phyloP scores from a whole-genome alignment of 208 protist genomes.

The Tritrichomonas foetus region DNA sequence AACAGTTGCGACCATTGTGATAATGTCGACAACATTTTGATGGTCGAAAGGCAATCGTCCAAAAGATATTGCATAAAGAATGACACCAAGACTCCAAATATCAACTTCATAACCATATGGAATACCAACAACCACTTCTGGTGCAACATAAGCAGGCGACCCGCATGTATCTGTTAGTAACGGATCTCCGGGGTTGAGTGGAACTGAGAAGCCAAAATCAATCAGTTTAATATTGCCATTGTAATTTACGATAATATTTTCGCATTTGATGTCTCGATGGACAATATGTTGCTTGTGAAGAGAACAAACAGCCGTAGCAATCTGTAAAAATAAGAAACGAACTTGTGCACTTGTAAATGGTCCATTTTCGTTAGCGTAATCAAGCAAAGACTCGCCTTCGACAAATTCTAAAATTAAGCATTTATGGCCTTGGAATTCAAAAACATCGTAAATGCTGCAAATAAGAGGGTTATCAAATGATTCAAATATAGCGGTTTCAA shows the following conservation, averaged over 20 bases:
- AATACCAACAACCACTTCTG: not conserved
- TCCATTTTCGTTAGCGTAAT: not conserved
- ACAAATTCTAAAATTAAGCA: not conserved
- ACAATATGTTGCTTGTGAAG: not conserved
- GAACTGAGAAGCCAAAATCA: not conserved
- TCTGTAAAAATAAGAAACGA: not conserved
- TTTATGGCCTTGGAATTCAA: too few relatives aligned
- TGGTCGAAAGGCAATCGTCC: not conserved
- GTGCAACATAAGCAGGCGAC: not conserved
- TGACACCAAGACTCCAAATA: constrained; percentile 1
- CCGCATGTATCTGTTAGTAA: not conserved
- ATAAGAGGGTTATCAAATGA: too few relatives aligned
- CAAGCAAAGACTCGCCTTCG: not conserved
- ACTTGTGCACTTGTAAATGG: too few relatives aligned
- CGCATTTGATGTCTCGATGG: not conserved
- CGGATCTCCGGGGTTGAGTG: not conserved
- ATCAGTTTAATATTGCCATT: not conserved
- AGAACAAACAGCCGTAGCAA: not conserved
- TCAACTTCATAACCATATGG: not conserved
- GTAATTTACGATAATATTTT: not conserved
- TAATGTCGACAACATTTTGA: too few relatives aligned
- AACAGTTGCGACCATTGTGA: too few relatives aligned
- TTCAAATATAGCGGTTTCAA: too few relatives aligned
- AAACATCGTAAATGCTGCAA: too few relatives aligned
- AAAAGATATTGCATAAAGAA: not conserved